phyloP scores from a whole-genome alignment of 116 monocot species.

The Phalaenopsis hybrid region DNA sequence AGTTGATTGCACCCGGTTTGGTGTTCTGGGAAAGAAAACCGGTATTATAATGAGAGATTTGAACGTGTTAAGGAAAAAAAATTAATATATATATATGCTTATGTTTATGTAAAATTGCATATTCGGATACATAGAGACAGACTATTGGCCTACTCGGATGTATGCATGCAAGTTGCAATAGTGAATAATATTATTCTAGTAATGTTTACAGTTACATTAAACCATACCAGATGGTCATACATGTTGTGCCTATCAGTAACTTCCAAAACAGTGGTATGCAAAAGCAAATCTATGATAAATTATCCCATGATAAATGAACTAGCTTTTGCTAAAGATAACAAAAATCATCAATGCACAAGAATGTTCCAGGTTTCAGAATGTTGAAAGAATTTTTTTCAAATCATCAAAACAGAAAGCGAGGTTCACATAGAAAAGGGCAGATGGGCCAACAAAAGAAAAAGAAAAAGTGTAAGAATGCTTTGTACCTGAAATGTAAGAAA shows the following conservation, averaged over 20 bases:
- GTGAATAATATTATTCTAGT: not conserved
- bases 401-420: not conserved
- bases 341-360: not conserved
- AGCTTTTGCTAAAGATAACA: not conserved
- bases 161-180: too few relatives aligned
- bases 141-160: too few relatives aligned
- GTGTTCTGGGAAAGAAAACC: too few relatives aligned
- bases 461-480: not conserved
- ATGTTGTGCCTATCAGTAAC: not conserved
- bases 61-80: too few relatives aligned
- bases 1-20: too few relatives aligned
- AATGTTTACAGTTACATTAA: not conserved
- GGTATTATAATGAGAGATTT: too few relatives aligned
- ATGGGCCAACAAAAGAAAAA: not conserved
- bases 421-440: not conserved
- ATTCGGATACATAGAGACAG: too few relatives aligned
- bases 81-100: too few relatives aligned
- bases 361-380: not conserved
- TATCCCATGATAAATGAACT: not conserved
- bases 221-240: not conserved
- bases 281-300: not conserved
- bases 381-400: not conserved
- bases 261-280: constrained; percentile 2
- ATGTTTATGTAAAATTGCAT: too few relatives aligned
- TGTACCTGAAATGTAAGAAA: constrained; percentile 65